Evolutionary conservation across 225 moss, liverwort and hornwort species (phyloP), one percentile per base, ranked within the genome.

Genomic region (Polytrichum commune): DNA sequence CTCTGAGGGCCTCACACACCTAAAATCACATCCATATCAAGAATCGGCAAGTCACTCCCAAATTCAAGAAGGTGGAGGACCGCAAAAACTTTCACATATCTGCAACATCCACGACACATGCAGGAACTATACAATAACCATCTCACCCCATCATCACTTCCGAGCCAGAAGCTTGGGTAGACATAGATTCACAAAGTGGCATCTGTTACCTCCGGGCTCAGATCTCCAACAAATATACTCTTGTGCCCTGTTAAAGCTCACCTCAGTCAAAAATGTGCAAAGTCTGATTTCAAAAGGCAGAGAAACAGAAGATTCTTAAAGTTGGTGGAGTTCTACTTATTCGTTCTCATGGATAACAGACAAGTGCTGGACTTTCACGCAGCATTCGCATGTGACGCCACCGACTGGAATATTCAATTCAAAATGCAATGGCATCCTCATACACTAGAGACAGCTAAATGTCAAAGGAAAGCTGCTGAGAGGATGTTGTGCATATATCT

Each of bases 161-260:
- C 89, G 87, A 90, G 7, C 32, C 7, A 32, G 79, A 87, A 90
- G 82, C 82, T 90, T 55, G 78, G 67, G 68, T 84, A 90, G 67
- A 63, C 75, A 73, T 81, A 87, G 72, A 87, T 26, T 26, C 26
- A 90, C 70, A 87, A 78, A 77, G 89, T 80, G 60, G 86, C 89
- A 84, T 90, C 89, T 27, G 89, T 90, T 53, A 90, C 89, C 73
- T 90, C 89, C 30, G 86, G 84, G 67, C 89, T 90, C 20, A 90
- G 87, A 57, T 87, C 89, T 77, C 87, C 89, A 61, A 90, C 89
- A 74, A 87, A 90, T 18, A 90, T 84, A 81, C 87, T 87, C 69
- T 77, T 84, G 78, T 90, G 87, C 24, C 89, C 89, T 90, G 87
- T 35, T 73, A 64, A 60, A 72, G 55, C 65, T 32, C 53, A 62